Evolutionary conservation across 345 rosid species (phyloP).

Genomic region (Punica granatum): DNA sequence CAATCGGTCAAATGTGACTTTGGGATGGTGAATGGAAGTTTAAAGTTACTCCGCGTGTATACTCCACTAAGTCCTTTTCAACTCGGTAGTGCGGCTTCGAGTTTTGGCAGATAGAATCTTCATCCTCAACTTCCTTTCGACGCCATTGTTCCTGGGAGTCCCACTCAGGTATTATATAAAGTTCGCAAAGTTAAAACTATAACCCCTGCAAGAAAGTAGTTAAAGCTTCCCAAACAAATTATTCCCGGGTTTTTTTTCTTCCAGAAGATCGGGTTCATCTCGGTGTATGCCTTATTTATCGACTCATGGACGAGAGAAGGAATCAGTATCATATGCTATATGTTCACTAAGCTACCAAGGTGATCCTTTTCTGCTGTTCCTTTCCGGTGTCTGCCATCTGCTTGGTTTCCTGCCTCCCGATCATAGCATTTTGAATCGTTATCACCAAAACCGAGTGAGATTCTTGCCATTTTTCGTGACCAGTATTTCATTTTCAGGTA

Average conservation of each 20-base stretch:
- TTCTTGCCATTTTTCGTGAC: not conserved
- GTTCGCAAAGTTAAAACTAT: not conserved
- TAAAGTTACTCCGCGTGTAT: not conserved
- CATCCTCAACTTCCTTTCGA: not conserved
- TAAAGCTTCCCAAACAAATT: not conserved
- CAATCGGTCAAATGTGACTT: too few relatives aligned
- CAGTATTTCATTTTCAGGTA: not conserved
- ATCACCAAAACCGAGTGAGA: not conserved
- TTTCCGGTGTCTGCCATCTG: not conserved
- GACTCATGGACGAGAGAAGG: not conserved
- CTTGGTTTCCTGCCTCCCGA: not conserved
- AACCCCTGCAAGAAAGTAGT: not conserved
- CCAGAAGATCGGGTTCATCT: not conserved
- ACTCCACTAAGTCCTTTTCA: not conserved
- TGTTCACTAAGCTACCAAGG: not conserved
- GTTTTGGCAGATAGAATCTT: conserved; percentile 7
- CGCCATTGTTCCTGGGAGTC: not conserved
- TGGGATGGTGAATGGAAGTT: not conserved
- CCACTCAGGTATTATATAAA: not conserved
- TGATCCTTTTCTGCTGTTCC: not conserved
- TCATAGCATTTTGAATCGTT: too few relatives aligned
- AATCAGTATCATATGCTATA: not conserved
- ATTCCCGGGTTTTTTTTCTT: not conserved
- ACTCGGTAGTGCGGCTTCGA: conserved; percentile 7
- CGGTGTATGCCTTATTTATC: not conserved